A percentile compares a stretch with the other conserved stretches of the same genome.
Evolutionary conservation across 2,329 filamentous ascomycete genomes (phyloP).

Genomic region (Cytospora leucostoma): DNA sequence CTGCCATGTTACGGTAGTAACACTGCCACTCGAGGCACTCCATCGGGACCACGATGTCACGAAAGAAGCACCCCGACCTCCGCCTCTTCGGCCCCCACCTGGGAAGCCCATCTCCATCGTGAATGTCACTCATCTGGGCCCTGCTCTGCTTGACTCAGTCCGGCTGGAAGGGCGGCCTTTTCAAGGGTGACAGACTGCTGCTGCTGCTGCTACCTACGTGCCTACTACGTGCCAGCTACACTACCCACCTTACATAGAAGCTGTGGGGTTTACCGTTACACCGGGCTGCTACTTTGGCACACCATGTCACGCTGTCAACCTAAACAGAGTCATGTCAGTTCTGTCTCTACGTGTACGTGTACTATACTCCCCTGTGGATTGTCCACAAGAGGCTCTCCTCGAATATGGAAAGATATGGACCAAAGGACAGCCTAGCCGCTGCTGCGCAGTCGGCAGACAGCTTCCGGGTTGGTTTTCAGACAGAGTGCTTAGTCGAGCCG

Average conservation of each 20-base stretch:
- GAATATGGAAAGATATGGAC: background rate
- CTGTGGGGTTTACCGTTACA: background rate
- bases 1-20: background rate
- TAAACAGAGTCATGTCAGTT: background rate
- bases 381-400: background rate
- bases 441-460: slow-evolving; percentile 15
- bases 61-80: background rate
- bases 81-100: background rate
- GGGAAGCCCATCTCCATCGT: background rate
- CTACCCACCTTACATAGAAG: background rate
- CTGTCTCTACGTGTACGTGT: no score
- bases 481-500: slow-evolving; percentile 21
- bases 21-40: background rate
- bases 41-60: background rate
- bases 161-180: background rate
- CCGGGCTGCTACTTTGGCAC: background rate
- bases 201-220: background rate
- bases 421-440: slow-evolving; percentile 2
- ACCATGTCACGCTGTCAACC: background rate
- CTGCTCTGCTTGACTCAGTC: background rate
- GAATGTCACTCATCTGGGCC: no score
- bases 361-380: background rate
- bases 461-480: slow-evolving; percentile 4
- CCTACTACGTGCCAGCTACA: no score
- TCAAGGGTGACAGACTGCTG: background rate